phyloP scores from a whole-genome alignment of 169 alveolate species.

The Perkinsus chesapeaki region DNA sequence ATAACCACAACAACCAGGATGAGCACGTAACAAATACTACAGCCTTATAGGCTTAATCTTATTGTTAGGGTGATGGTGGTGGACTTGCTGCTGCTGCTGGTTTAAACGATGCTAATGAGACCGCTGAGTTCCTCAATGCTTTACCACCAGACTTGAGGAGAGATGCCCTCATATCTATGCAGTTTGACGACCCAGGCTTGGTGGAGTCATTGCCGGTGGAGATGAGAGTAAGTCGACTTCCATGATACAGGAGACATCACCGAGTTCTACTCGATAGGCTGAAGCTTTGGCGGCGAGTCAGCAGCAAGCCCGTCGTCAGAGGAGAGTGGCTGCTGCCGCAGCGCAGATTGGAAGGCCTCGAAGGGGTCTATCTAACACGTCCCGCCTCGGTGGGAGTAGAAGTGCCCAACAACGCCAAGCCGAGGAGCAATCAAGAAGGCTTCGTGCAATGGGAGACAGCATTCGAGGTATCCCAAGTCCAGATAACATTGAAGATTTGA shows the following conservation, averaged over 20 bases:
- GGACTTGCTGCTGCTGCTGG: background rate
- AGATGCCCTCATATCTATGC: background rate
- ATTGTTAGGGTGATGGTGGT: too few species aligned
- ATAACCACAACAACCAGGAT: too few species aligned
- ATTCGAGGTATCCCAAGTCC: background rate
- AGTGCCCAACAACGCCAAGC: background rate
- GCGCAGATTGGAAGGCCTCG: background rate
- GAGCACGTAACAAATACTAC: too few species aligned
- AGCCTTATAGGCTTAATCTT: too few species aligned
- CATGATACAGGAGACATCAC: background rate
- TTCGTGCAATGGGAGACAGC: background rate
- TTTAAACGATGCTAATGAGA: background rate
- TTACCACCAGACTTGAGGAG: background rate
- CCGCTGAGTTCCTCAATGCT: background rate
- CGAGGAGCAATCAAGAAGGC: background rate
- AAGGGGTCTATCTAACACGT: too few species aligned
- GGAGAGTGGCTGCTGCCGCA: background rate
- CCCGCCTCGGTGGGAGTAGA: background rate
- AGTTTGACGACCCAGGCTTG: background rate
- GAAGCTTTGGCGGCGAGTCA: background rate
- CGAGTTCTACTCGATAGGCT: background rate
- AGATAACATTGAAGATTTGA: too few species aligned
- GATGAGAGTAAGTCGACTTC: background rate
- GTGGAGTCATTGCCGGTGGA: background rate
- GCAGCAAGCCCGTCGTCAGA: background rate